Base-by-base conservation (phyloP, 352 stramenopile species). In the Phytophthora lateralis region DNA sequence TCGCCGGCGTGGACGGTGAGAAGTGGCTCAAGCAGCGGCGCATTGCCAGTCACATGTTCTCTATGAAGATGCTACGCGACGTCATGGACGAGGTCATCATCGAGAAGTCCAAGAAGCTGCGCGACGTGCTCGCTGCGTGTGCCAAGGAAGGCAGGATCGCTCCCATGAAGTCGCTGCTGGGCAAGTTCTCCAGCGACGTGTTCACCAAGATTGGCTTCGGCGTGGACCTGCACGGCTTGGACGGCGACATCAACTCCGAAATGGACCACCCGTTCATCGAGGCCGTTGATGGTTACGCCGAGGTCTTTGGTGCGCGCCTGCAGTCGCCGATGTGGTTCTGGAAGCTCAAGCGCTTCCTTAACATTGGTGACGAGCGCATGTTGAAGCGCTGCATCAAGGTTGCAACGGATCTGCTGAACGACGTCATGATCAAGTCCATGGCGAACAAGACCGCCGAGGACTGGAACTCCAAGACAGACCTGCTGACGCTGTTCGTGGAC, bases 41-140 rank as follows among this genome's bases (percentile, higher is more conserved):
- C 34, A 81, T 65, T 6, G 82, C 85, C 54, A 91, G 80, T 53
- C 89, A 95, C 57, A 87, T 96, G 21, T 91, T 93, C 38, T 88
- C 76, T 4, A 76, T 66, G 45, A 63, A 75, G 18, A 75, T 73
- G 68, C 35, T 80, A 18, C 45, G 57, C 12, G 62, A 75, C 43
- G 55, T 66, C 10, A 73, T 80, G 64, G 57, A 80, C 21, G 55
- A 75, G 15, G 57, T 71, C 2, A 69, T 90, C 34, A 60, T 73
- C 0, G 60, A 71, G 30, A 71, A 80, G 38, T 69, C 62, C n/a
- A 29, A 41, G 24, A 54, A 66, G 51, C 56, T 90, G 11, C 70
- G 60, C 11, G 56, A 65, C 1, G 63, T 75, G 9, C 56, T 89
- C 4, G 54, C 45, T 8, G 38, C 59, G 51, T 68, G 47, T n/a